Base-by-base conservation (phyloP, 1,284 basidiomycete genomes). In the Cutaneotrichosporon dermatis region DNA sequence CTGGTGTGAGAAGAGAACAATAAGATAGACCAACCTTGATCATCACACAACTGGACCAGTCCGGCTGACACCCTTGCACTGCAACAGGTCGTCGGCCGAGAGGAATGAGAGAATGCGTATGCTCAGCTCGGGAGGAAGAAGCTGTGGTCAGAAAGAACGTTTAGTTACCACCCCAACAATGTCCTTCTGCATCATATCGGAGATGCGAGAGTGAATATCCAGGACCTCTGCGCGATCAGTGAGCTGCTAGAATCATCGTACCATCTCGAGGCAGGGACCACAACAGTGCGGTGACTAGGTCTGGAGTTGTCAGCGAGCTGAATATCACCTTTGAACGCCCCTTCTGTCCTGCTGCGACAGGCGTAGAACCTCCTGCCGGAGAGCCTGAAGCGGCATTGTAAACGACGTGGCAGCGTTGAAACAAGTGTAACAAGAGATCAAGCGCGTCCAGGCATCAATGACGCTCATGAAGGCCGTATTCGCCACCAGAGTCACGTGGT, bases 31-130 rank as follows among this genome's bases (percentile, higher is more conserved):
- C 5, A 6, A 41, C 50, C 58, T 58, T 77, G 75, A 55, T 92
- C 89, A 58, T 87, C 82, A 34, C 86, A 83, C 34, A 91, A 82
- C 35, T 74, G 40, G 83, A 82, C 90, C 90, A 92, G 84, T 82
- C 52, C 76, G 82, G 77, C 83, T 85, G 45, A 92, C 88, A 37
- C 86, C 80, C 3, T 81, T 75, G 71, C 88, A 91, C 8, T 75
- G 79, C n/a, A 89, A 77, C 37, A 92, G 83, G 2, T 83, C 80
- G 42, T 82, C 79, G 45, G 84, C 82, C 7, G 85, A 79, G 1
- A 92, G 82, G 60, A 83, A 79, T 0, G 82, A 81, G 63, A 92
- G 83, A 66, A 92, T 84, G 61, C 86, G 83, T 9, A 90, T 79
- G 5, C 87, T 82, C 7, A 92, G 73, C 76, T 92, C 90, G 13